Percentiles rank a stretch among this genome's conserved stretches.
phyloP scores from a whole-genome alignment of 176 grass and related monocot genomes.

The Musa beccarii region DNA sequence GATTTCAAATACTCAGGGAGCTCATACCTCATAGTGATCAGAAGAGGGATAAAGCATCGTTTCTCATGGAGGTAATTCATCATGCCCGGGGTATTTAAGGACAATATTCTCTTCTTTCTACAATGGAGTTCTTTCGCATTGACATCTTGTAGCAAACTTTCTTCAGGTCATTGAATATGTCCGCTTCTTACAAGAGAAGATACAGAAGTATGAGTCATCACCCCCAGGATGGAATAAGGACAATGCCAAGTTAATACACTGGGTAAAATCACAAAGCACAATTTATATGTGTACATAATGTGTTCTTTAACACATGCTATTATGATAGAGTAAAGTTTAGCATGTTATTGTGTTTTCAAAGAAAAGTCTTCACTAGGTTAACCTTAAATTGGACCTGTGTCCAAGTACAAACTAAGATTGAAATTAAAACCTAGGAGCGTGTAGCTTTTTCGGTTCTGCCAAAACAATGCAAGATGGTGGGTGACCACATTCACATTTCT shows the following conservation, averaged over 20 bases:
- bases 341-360: no score
- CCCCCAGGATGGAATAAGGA: constrained; percentile 19
- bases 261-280: constrained; percentile 1
- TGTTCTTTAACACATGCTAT: neutral
- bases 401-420: no score
- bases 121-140: neutral
- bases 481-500: no score
- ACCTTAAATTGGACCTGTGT: no score
- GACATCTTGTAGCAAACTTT: neutral
- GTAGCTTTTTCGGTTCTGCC: no score
- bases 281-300: neutral
- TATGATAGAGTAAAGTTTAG: no score
- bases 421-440: no score
- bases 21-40: constrained; percentile 15
- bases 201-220: constrained; percentile 16
- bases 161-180: constrained; percentile 26
- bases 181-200: constrained; percentile 22
- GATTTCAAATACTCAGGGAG: constrained; percentile 16
- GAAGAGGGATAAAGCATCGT: constrained; percentile 18
- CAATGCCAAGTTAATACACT: constrained; percentile 21
- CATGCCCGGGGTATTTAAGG: neutral
- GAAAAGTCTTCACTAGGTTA: no score
- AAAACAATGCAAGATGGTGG: no score
- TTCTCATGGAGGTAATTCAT: constrained; percentile 4
- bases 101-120: neutral